Conservation (phyloP, 179 eudicot genomes). For the Silene vulgaris region DNA sequence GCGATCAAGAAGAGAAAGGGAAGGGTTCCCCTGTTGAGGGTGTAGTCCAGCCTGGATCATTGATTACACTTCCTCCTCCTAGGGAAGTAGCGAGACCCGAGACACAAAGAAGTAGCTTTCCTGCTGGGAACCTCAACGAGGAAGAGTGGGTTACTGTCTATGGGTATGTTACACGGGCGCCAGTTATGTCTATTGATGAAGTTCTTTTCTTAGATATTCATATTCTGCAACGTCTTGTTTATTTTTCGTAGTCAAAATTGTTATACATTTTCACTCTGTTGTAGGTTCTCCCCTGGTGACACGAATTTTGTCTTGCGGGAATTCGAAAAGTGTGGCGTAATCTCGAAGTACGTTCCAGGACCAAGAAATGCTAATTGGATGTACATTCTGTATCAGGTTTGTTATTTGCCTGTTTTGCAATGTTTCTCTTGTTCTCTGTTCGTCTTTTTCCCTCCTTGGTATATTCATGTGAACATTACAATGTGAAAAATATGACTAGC, state of each 20-base stretch:
- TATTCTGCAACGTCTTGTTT: not conserved
- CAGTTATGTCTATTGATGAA: not conserved
- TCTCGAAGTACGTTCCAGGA: conserved; percentile 82
- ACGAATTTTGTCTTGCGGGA: conserved; percentile 87
- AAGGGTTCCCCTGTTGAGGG: conserved; percentile 94
- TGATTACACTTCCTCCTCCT: conserved; percentile 79
- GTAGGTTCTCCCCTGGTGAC: conserved; percentile 83
- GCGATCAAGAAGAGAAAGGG: conserved; percentile 78
- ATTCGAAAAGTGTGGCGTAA: conserved; percentile 88
- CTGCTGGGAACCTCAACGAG: conserved; percentile 61
- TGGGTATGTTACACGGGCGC: conserved; percentile 45
- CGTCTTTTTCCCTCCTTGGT: not conserved
- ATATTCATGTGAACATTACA: not conserved
- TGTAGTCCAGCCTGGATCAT: conserved; percentile 73
- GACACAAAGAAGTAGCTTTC: conserved; percentile 51
- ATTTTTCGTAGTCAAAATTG: too few relatives aligned
- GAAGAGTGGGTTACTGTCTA: conserved; percentile 98
- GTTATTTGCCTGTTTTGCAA: not conserved
- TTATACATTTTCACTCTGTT: not conserved
- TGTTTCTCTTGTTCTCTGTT: conserved; percentile 7
- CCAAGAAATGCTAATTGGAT: conserved; percentile 97
- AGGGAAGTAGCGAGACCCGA: conserved; percentile 93
- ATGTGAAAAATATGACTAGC: too few relatives aligned
- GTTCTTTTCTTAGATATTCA: not conserved
- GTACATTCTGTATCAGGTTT: conserved; percentile 90